A percentile compares a stretch with the other conserved stretches of the same genome.
These are phyloP conservation scores for Tulasnella sp. DNA, from an alignment of 768 basidiomycete species.

Conservation along the genomic window DNA sequence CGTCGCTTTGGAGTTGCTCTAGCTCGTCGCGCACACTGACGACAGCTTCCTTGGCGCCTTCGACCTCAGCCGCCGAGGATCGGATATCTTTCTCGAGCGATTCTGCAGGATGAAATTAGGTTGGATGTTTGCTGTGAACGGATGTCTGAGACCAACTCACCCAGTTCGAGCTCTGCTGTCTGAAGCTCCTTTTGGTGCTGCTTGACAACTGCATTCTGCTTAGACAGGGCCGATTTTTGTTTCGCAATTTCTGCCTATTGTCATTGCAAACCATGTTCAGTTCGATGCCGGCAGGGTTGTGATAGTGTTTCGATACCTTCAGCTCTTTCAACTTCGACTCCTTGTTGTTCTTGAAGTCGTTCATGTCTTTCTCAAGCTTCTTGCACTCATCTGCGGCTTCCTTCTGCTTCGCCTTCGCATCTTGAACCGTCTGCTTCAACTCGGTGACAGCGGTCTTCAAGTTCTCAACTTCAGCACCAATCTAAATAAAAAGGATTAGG, in stretches of 20 bases:
- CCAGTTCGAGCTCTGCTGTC: conserved; percentile 80
- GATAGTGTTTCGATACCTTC: conserved; percentile 50
- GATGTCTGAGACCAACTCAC: conserved; percentile 44
- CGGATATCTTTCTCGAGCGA: conserved; percentile 75
- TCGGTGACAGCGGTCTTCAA: conserved; percentile 60
- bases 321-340: conserved; percentile 94
- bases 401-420: conserved; percentile 71
- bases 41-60: conserved; percentile 47
- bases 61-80: conserved; percentile 43
- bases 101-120: conserved; percentile 44
- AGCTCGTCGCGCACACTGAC: conserved; percentile 60
- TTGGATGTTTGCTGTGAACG: background rate
- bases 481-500: background rate
- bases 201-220: conserved; percentile 77
- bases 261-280: background rate
- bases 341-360: conserved; percentile 97
- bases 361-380: conserved; percentile 94
- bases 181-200: conserved; percentile 85
- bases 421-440: conserved; percentile 54
- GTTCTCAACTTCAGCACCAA: conserved; percentile 72
- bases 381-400: conserved; percentile 70
- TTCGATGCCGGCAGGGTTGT: background rate
- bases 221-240: conserved; percentile 76
- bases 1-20: conserved; percentile 50
- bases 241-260: conserved; percentile 67